Base-by-base conservation (phyloP, 139 green algal species). In the Eudorina sp. region DNA sequence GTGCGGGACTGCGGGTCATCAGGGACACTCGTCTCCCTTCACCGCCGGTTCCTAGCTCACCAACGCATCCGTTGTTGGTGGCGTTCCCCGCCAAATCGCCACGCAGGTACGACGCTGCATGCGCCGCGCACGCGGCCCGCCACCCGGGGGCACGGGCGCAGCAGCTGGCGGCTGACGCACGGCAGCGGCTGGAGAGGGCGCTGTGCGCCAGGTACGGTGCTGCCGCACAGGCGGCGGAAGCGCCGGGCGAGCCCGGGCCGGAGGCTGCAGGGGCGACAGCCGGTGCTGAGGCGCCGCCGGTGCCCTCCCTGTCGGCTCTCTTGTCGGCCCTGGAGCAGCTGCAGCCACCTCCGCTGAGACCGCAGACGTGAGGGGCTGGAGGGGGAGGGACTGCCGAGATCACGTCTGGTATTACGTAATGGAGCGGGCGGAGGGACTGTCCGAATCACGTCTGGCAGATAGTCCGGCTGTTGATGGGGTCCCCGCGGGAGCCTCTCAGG, bases 91-190 rank as follows among this genome's bases (percentile, higher is more conserved):
- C n/a, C n/a, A n/a, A n/a, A n/a, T n/a, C n/a, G n/a, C n/a, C n/a
- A n/a, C n/a, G 34, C 78, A 85, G 78, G 78, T 85, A 85, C 55
- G 78, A 85, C 40, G 38, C 78, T 5, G 78, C 55, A 11, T 85
- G 78, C 29, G 40, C 38, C 3, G 78, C 78, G 27, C 78, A 85
- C 55, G 78, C 40, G 2, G 40, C 55, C 16, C 78, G 55, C 9
- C n/a, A 74, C 55, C 55, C 55, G 6, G 75, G 48, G 1, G 27
- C 78, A 0, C 78, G 27, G 3, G 55, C 36, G 23, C 4, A 31
- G 55, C 48, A 85, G 78, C 78, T 74, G 38, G 55, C 29, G 78
- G 40, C 5, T 23, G 78, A 85, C 1, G 78, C 78, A 27, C 7
- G 38, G 21, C 40, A 53, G 40, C 38, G 78, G 38, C 55, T 85